Percentiles rank a stretch among this genome's conserved stretches.
Conservation (phyloP, 192 early-diverging fungal genomes). For the Linnemannia hyalina region DNA sequence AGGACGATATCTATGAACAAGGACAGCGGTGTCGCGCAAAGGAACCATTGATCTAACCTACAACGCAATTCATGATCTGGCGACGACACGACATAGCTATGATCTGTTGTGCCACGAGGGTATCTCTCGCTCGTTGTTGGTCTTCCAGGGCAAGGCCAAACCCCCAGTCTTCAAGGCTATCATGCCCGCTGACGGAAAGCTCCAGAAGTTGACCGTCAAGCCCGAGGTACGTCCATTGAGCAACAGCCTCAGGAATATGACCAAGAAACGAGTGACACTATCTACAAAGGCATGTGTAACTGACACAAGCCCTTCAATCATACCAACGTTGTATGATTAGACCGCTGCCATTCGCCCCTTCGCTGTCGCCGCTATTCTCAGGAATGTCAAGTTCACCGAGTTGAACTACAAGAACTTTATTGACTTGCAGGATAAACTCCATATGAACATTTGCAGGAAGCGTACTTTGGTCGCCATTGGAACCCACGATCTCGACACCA, state of each 20-base stretch:
- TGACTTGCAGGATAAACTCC: slow-evolving; percentile 98
- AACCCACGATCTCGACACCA: slow-evolving; percentile 97
- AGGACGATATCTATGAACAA: not conserved
- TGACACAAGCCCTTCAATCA: not conserved
- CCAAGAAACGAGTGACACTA: not conserved
- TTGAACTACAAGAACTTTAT: slow-evolving; percentile 95
- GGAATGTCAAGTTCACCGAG: slow-evolving; percentile 86
- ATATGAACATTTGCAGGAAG: slow-evolving; percentile 97
- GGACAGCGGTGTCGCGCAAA: not conserved
- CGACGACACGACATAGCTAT: slow-evolving; percentile 69
- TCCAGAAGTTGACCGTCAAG: slow-evolving; percentile 76
- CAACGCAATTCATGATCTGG: not conserved
- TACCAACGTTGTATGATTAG: slow-evolving; percentile 50
- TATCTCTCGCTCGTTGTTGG: slow-evolving; percentile 87
- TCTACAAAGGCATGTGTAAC: not conserved
- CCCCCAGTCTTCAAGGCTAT: slow-evolving; percentile 78
- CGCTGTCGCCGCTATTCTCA: slow-evolving; percentile 91
- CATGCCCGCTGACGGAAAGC: slow-evolving; percentile 65
- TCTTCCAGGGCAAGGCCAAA: slow-evolving; percentile 82
- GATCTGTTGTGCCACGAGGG: slow-evolving; percentile 98
- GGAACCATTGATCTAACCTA: not conserved
- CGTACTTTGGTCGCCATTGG: slow-evolving; percentile 96
- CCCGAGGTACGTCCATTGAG: slow-evolving; percentile 68
- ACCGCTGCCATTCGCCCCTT: slow-evolving; percentile 87
- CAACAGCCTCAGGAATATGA: not conserved